Conservation (phyloP, 2,329 filamentous ascomycete species). For the Ophiobolus disseminans region DNA sequence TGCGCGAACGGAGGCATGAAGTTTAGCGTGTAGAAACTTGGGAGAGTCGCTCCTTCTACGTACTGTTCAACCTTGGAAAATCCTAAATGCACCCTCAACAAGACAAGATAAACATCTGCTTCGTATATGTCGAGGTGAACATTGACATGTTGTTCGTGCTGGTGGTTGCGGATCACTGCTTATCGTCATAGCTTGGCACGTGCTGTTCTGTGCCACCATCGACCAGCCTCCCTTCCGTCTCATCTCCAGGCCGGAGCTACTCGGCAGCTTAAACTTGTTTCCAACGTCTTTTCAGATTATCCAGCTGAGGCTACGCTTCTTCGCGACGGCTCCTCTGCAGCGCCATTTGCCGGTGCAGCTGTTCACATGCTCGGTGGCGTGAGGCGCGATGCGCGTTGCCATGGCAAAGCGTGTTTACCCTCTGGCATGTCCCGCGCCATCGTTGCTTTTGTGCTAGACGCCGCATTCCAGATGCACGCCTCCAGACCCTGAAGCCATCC, state of each 20-base stretch:
- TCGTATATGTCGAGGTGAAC: too few species aligned
- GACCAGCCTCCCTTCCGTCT: background rate
- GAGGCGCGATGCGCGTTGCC: conserved; percentile 11
- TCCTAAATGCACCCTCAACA: too few species aligned
- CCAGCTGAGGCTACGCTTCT: too few species aligned
- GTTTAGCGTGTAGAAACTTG: conserved; percentile 37
- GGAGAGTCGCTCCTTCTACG: too few species aligned
- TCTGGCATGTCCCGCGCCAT: conserved; percentile 18
- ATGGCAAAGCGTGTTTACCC: conserved; percentile 15
- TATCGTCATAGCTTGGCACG: conserved; percentile 1
- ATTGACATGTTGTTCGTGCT: too few species aligned
- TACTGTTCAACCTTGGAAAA: too few species aligned
- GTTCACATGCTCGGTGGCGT: conserved; percentile 6
- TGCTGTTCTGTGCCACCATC: conserved; percentile 10
- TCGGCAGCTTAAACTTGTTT: too few species aligned
- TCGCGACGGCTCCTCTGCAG: too few species aligned
- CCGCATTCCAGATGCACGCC: conserved; percentile 20
- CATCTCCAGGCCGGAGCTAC: too few species aligned
- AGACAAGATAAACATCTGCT: too few species aligned
- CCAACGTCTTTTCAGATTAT: too few species aligned
- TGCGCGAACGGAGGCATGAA: conserved; percentile 80
- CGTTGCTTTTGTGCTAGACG: conserved; percentile 9
- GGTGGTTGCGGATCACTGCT: too few species aligned
- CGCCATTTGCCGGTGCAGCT: background rate
- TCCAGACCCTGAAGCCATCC: background rate